phyloP scores from a whole-genome alignment of 257 asterid species.

The Scutellaria galericulata region DNA sequence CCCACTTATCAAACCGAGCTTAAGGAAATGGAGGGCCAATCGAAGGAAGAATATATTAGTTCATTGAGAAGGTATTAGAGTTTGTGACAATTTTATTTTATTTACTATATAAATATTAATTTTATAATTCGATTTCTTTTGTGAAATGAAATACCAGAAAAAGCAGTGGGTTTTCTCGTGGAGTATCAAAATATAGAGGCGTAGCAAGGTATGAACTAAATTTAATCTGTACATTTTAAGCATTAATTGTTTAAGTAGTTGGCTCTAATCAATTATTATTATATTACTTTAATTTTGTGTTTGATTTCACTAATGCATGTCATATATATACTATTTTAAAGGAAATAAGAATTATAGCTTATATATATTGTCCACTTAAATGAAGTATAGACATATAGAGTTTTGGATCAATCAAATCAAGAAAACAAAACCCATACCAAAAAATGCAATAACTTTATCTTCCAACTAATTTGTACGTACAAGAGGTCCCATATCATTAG shows the following conservation, averaged over 20 bases:
- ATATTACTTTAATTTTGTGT: too few relatives aligned
- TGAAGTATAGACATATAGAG: too few relatives aligned
- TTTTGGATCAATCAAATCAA: not conserved
- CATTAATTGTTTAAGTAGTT: not conserved
- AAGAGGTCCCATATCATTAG: constrained; percentile 17
- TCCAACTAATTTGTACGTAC: constrained; percentile 28
- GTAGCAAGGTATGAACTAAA: constrained; percentile 75
- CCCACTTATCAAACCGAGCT: constrained; percentile 68
- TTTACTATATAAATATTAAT: not conserved
- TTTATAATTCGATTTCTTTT: not conserved
- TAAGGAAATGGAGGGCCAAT: constrained; percentile 78
- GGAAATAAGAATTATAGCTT: too few relatives aligned
- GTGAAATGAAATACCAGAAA: constrained; percentile 52
- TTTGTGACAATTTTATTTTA: not conserved
- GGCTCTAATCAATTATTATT: not conserved
- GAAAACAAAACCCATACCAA: not conserved
- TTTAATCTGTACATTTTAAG: not conserved
- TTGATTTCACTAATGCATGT: too few relatives aligned
- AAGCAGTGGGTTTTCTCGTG: constrained; percentile 97
- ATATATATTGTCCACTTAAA: too few relatives aligned
- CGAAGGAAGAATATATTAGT: constrained; percentile 90
- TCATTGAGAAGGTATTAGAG: constrained; percentile 76
- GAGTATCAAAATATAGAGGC: constrained; percentile 96
- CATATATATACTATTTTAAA: too few relatives aligned
- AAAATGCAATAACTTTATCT: not conserved